Conservation (phyloP, 163 green algal genomes). For the Chlorella variabilis region DNA sequence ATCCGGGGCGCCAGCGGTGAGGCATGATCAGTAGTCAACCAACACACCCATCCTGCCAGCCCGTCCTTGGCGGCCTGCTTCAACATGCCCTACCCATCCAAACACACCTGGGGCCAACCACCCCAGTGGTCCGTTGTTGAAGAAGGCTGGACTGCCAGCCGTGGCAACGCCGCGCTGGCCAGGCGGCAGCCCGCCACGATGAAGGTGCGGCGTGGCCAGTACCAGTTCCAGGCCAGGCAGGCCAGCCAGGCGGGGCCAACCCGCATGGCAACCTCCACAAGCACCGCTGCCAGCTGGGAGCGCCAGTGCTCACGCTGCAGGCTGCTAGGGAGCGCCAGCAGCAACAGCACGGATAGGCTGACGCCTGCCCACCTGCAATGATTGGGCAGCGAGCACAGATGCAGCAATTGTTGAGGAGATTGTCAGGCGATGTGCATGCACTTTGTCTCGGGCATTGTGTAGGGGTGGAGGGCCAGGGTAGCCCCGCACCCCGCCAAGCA, state of each 20-base stretch:
- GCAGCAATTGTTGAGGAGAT: too few relatives aligned
- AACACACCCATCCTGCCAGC: too few relatives aligned
- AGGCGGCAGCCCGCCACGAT: conserved; percentile 15
- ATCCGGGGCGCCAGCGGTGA: too few relatives aligned
- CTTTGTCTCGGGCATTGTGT: too few relatives aligned
- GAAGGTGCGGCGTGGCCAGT: conserved; percentile 8
- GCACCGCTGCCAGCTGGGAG: conserved; percentile 1
- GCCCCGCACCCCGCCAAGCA: too few relatives aligned
- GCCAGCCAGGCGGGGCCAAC: conserved; percentile 8
- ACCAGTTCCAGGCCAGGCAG: not conserved
- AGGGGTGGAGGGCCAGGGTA: too few relatives aligned
- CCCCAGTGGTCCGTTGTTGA: not conserved
- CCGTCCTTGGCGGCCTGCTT: too few relatives aligned
- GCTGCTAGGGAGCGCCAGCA: conserved; percentile 13
- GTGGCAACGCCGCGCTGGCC: not conserved
- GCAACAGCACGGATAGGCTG: not conserved
- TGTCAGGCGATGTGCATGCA: too few relatives aligned
- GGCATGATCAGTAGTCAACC: too few relatives aligned
- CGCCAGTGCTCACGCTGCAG: conserved; percentile 2
- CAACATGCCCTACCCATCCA: too few relatives aligned
- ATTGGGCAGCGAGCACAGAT: too few relatives aligned
- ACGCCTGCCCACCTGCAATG: conserved; percentile 9
- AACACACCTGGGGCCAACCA: too few relatives aligned
- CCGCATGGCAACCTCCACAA: not conserved
- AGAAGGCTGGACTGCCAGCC: not conserved